These are phyloP conservation scores for Escallonia herrerae DNA, from an alignment of 129 eudicot species.

Conservation along the genomic window DNA sequence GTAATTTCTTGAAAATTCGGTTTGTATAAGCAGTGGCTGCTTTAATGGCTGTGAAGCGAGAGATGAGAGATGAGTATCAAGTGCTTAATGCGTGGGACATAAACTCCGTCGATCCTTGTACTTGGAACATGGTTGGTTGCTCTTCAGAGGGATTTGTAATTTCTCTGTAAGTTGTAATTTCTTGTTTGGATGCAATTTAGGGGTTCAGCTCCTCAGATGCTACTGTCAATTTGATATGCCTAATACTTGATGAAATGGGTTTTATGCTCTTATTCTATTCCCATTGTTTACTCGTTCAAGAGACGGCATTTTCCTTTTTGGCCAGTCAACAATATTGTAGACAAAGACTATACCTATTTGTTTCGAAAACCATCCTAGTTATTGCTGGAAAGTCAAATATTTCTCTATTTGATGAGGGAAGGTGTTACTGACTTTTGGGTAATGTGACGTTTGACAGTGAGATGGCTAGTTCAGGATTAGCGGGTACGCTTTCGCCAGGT, in stretches of 20 bases:
- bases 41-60: constrained; percentile 80
- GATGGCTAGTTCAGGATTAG: constrained; percentile 88
- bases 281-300: too few species aligned
- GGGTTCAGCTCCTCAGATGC: background rate
- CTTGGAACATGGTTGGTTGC: constrained; percentile 97
- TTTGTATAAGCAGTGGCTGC: constrained; percentile 71
- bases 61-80: constrained; percentile 70
- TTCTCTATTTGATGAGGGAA: too few species aligned
- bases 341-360: too few species aligned
- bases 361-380: too few species aligned
- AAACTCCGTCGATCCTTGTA: constrained; percentile 98
- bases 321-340: too few species aligned
- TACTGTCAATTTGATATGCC: background rate
- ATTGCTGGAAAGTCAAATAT: too few species aligned
- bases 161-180: constrained; percentile 60
- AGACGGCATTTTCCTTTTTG: too few species aligned
- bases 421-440: background rate
- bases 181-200: background rate
- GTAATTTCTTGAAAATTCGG: background rate
- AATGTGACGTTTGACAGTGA: constrained; percentile 36
- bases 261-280: background rate
- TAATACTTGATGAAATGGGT: background rate
- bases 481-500: constrained; percentile 75
- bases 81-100: constrained; percentile 98
- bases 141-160: constrained; percentile 81